Evolutionary conservation across 108 stramenopile species (phyloP).

Genomic region (Epithemia pelagica): DNA sequence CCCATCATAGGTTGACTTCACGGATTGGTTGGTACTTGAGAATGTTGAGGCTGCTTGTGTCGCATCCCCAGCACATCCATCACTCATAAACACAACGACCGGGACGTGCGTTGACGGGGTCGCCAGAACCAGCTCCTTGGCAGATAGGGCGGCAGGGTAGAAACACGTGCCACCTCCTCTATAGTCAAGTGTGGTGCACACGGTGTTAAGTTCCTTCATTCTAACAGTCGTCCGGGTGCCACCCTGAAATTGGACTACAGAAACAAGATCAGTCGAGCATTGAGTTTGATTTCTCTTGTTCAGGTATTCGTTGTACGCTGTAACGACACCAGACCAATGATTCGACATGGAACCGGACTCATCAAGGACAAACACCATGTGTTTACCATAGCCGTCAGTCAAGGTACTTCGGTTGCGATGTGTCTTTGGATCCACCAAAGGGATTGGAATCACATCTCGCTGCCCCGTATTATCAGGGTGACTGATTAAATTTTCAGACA

Average conservation of each 20-base stretch:
- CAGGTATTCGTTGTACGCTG: conserved; percentile 38
- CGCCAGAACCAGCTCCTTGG: neutral
- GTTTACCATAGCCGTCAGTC: neutral
- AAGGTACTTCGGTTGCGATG: neutral
- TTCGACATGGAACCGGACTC: conserved; percentile 46
- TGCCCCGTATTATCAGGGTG: conserved; percentile 36
- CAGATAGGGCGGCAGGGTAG: neutral
- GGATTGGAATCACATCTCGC: conserved; percentile 24
- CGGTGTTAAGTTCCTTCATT: neutral
- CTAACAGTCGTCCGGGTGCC: conserved; percentile 29
- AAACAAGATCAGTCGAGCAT: conserved; percentile 41
- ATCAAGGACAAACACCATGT: conserved; percentile 42
- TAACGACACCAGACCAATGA: conserved; percentile 41
- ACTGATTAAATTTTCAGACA: conserved; percentile 17
- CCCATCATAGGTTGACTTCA: neutral
- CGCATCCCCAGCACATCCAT: conserved; percentile 33
- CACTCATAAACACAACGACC: conserved; percentile 56
- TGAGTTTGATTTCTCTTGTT: conserved; percentile 34
- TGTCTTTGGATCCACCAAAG: conserved; percentile 27
- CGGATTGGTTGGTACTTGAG: neutral
- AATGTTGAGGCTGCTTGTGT: conserved; percentile 32
- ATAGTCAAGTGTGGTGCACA: neutral
- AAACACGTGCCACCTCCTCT: neutral
- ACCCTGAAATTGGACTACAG: conserved; percentile 43
- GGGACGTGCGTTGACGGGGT: conserved; percentile 36